Evolutionary conservation across 2,329 filamentous ascomycete species (phyloP).

Genomic region (Botryotinia globosa): DNA sequence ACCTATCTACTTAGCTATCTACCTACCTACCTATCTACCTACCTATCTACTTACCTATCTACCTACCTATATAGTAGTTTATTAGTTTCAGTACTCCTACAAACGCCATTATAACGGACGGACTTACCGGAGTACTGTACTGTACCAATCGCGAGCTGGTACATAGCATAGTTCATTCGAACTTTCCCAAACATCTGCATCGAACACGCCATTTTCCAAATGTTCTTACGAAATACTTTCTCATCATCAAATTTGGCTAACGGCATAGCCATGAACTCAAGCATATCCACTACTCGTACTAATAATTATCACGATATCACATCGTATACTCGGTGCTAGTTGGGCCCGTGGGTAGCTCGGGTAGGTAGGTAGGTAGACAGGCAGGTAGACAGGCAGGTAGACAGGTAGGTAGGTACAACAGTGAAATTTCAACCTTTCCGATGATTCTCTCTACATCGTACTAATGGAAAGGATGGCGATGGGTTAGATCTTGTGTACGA

Average conservation of each 20-base stretch:
- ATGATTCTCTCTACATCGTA: neutral
- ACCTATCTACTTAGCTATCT: no score
- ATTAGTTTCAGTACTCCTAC: neutral
- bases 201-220: neutral
- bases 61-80: neutral
- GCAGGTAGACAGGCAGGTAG: no score
- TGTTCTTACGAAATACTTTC: slow-evolving; percentile 1
- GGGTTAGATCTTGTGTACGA: neutral
- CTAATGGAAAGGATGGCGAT: neutral
- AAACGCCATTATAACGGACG: neutral
- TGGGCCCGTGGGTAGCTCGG: neutral
- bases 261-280: neutral
- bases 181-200: neutral
- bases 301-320: neutral
- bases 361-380: neutral
- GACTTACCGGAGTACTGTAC: neutral
- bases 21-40: no score
- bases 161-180: neutral
- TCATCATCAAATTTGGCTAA: neutral
- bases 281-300: neutral
- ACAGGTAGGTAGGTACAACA: neutral
- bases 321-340: neutral
- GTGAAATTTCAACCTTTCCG: neutral
- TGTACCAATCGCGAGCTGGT: no score
- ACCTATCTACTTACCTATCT: no score